Conservation (phyloP, 345 rosid genomes). For the Salix exigua region DNA sequence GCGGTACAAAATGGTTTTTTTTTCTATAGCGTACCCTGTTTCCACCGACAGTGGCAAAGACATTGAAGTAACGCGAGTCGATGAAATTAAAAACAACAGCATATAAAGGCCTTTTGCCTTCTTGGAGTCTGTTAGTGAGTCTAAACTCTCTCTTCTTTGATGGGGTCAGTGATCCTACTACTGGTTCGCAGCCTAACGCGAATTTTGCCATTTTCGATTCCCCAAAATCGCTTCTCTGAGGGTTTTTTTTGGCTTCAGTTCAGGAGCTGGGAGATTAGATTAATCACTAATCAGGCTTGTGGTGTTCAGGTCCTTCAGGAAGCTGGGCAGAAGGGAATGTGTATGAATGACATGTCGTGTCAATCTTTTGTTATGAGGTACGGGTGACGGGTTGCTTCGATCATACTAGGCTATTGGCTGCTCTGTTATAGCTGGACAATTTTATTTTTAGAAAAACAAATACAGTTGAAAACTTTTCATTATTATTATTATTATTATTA, state of each 20-base stretch:
- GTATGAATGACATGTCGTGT: neutral
- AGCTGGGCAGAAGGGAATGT: neutral
- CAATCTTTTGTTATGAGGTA: neutral
- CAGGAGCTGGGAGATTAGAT: too few relatives aligned
- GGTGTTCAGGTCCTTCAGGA: neutral
- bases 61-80: constrained; percentile 82
- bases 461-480: too few relatives aligned
- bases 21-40: constrained; percentile 49
- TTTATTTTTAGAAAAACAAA: too few relatives aligned
- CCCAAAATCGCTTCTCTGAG: neutral
- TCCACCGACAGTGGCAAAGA: constrained; percentile 94
- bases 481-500: too few relatives aligned
- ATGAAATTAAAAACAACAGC: constrained; percentile 95
- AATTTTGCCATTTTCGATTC: constrained; percentile 56
- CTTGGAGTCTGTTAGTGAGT: constrained; percentile 82
- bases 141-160: constrained; percentile 75
- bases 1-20: too few relatives aligned
- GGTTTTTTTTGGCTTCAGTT: too few relatives aligned
- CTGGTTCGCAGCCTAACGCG: constrained; percentile 72
- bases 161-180: constrained; percentile 68
- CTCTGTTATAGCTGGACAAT: too few relatives aligned
- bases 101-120: constrained; percentile 87
- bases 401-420: too few relatives aligned
- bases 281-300: too few relatives aligned
- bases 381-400: neutral